These are phyloP conservation scores for Ceratobasidium sp. DNA, from an alignment of 1,284 basidiomycete genomes.

Conservation along the genomic window DNA sequence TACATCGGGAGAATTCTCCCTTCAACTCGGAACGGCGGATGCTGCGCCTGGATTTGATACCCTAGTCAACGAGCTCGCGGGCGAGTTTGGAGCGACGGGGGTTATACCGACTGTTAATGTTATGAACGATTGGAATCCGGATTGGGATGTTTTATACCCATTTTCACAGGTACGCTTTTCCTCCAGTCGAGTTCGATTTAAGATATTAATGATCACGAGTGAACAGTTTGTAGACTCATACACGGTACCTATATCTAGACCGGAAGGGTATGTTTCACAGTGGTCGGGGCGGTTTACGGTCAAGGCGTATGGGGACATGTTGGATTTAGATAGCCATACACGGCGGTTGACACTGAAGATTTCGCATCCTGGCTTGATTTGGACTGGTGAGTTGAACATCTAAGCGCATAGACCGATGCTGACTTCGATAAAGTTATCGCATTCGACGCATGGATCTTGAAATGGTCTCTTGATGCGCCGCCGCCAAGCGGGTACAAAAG, in stretches of 20 bases:
- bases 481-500: slow-evolving; percentile 80
- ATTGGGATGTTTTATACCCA: slow-evolving; percentile 81
- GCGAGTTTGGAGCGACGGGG: slow-evolving; percentile 67
- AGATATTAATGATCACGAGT: slow-evolving; percentile 49
- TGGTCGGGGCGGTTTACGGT: slow-evolving; percentile 71
- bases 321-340: slow-evolving; percentile 72
- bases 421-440: too few relatives aligned
- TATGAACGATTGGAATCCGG: slow-evolving; percentile 61
- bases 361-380: slow-evolving; percentile 87
- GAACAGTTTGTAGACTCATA: slow-evolving; percentile 81
- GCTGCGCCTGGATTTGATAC: slow-evolving; percentile 79
- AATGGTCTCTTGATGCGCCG: slow-evolving; percentile 84
- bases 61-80: slow-evolving; percentile 73
- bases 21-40: slow-evolving; percentile 89
- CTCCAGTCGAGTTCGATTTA: slow-evolving; percentile 50
- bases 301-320: slow-evolving; percentile 69
- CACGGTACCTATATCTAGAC: slow-evolving; percentile 73
- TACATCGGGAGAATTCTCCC: slow-evolving; percentile 76
- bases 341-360: slow-evolving; percentile 79
- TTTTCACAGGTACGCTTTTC: slow-evolving; percentile 73
- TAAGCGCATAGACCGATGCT: background rate
- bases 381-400: slow-evolving; percentile 80
- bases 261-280: slow-evolving; percentile 67
- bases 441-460: slow-evolving; percentile 90
- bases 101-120: slow-evolving; percentile 61